A percentile compares a stretch with the other conserved stretches of the same genome.
phyloP scores from a whole-genome alignment of 2,329 filamentous ascomycete genomes.

The Coniella lustricola region DNA sequence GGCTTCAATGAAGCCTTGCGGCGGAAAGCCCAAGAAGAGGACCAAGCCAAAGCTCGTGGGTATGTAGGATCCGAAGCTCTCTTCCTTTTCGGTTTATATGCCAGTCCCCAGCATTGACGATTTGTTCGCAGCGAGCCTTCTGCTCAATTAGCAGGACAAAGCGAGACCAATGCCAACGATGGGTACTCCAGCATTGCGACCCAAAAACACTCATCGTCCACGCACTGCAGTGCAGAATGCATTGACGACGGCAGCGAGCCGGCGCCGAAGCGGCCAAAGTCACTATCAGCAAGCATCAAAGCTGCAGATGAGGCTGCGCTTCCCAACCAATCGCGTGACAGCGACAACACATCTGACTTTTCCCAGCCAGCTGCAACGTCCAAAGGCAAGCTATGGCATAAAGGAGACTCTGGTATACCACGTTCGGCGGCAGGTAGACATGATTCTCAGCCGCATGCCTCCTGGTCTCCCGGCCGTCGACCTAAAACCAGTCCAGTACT shows the following conservation, averaged over 20 bases:
- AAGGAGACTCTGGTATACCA: slow-evolving; percentile 2
- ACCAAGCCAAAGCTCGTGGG: too few species aligned
- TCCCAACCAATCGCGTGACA: background rate
- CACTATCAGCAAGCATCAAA: background rate
- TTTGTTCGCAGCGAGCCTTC: too few species aligned
- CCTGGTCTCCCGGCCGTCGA: too few species aligned
- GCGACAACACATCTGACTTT: slow-evolving; percentile 4
- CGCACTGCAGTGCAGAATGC: background rate
- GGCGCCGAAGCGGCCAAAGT: slow-evolving; percentile 6
- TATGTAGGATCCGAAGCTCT: too few species aligned
- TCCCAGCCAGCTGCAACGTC: background rate
- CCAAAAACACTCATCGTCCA: background rate
- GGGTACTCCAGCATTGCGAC: background rate
- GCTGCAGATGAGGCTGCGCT: background rate
- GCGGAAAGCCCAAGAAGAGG: too few species aligned
- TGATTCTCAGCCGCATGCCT: background rate
- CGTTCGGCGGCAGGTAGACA: background rate
- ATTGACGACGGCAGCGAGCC: background rate
- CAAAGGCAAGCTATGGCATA: slow-evolving; percentile 9
- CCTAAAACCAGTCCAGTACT: background rate
- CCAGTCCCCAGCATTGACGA: too few species aligned
- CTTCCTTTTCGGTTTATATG: too few species aligned
- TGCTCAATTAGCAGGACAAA: too few species aligned
- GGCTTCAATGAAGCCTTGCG: too few species aligned
- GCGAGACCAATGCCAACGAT: too few species aligned